Evolutionary conservation across 352 stramenopile species (phyloP).

Genomic region (Globisporangium mamillatum): DNA sequence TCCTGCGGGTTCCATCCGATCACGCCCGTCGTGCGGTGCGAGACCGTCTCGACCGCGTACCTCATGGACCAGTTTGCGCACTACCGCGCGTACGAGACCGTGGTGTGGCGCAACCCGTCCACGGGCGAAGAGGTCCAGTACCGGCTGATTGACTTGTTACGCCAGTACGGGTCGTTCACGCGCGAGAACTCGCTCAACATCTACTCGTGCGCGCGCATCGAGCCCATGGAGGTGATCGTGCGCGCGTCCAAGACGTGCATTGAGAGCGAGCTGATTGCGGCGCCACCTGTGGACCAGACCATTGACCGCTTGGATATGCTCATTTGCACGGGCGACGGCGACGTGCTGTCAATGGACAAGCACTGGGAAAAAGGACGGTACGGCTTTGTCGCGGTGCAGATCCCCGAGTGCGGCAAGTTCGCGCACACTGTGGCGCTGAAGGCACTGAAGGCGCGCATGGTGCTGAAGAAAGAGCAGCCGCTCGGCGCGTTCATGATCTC

Average conservation of each 20-base stretch:
- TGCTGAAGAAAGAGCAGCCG: conserved; percentile 9
- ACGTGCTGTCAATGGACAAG: conserved; percentile 21
- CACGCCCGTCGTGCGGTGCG: conserved; percentile 41
- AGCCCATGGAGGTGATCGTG: conserved; percentile 11
- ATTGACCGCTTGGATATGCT: conserved; percentile 35
- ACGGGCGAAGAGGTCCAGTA: conserved; percentile 16
- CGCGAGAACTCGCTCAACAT: conserved; percentile 18
- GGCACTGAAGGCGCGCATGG: conserved; percentile 8
- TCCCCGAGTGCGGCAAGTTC: conserved; percentile 14
- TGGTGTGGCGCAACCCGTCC: conserved; percentile 11
- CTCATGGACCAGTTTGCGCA: conserved; percentile 15
- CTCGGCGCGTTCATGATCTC: conserved; percentile 34
- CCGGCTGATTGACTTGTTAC: conserved; percentile 10
- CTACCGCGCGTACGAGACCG: conserved; percentile 16
- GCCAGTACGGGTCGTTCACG: conserved; percentile 15
- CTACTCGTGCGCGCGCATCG: conserved; percentile 4
- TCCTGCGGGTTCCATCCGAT: conserved; percentile 44
- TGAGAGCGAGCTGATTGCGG: conserved; percentile 4
- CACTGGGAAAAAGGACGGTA: conserved; percentile 34
- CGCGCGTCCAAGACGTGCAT: conserved; percentile 10
- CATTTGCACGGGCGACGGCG: conserved; percentile 18
- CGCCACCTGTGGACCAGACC: conserved; percentile 1
- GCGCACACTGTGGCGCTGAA: conserved; percentile 24
- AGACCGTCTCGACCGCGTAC: conserved; percentile 18
- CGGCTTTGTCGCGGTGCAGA: conserved; percentile 38